These are phyloP conservation scores for Penicillium silybi DNA, from an alignment of 495 filamentous ascomycete genomes.

Conservation along the genomic window DNA sequence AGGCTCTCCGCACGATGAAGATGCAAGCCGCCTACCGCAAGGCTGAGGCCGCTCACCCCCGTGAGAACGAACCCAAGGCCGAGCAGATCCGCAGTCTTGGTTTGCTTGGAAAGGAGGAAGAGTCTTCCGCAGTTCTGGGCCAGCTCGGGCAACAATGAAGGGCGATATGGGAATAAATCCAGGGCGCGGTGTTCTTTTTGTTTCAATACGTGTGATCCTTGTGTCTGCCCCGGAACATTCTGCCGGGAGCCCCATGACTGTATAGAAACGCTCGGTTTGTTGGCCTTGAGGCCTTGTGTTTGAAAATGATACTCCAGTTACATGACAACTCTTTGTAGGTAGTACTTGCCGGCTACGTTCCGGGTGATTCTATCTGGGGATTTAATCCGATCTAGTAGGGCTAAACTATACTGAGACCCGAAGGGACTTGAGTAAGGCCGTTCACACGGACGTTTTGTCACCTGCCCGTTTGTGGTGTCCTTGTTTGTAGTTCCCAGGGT, in stretches of 20 bases:
- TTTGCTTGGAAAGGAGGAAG: conserved; percentile 74
- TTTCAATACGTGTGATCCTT: conserved; percentile 29
- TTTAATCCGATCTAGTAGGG: background rate
- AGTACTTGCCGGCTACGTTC: too few relatives aligned
- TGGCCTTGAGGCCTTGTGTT: conserved; percentile 17
- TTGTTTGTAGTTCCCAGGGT: too few relatives aligned
- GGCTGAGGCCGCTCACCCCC: conserved; percentile 67
- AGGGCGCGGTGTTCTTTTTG: conserved; percentile 26
- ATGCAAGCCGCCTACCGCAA: conserved; percentile 87
- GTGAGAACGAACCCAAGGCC: conserved; percentile 69
- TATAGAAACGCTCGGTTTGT: conserved; percentile 40
- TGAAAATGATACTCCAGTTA: conserved; percentile 33
- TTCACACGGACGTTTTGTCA: too few relatives aligned
- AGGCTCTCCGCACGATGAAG: conserved; percentile 73
- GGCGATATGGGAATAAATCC: conserved; percentile 9
- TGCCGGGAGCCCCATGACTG: conserved; percentile 30
- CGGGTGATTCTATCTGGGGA: background rate
- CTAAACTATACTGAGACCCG: background rate
- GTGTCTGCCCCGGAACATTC: conserved; percentile 21
- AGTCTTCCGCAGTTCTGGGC: conserved; percentile 60
- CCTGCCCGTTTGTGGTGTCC: too few relatives aligned
- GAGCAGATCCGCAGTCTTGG: conserved; percentile 82
- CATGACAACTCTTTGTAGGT: background rate
- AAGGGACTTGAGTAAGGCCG: too few relatives aligned
- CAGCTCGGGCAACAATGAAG: conserved; percentile 26